These are phyloP conservation scores for Claviceps lovelessii DNA, from an alignment of 2,329 filamentous ascomycete genomes.

Conservation along the genomic window DNA sequence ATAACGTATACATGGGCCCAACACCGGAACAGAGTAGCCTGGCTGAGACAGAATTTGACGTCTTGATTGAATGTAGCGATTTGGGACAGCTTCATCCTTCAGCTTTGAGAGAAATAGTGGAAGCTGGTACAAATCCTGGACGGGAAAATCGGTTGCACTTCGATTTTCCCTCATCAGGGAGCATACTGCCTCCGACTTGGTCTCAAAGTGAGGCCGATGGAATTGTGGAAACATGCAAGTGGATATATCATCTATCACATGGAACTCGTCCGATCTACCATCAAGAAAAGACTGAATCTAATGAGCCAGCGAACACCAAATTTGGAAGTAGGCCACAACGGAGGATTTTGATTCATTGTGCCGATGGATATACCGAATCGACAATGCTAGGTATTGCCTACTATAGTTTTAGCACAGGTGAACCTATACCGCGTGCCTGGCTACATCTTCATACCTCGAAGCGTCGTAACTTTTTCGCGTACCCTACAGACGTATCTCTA, in stretches of 20 bases:
- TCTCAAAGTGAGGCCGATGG: conserved; percentile 71
- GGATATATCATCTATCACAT: conserved; percentile 75
- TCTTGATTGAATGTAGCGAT: conserved; percentile 82
- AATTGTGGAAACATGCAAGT: conserved; percentile 73
- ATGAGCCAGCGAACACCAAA: conserved; percentile 5
- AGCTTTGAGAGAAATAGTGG: conserved; percentile 49
- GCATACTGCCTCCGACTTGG: conserved; percentile 72
- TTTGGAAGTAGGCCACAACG: conserved; percentile 26
- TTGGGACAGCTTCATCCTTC: conserved; percentile 59
- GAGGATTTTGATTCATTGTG: conserved; percentile 80
- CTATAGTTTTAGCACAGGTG: conserved; percentile 78
- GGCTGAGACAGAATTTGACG: conserved; percentile 54
- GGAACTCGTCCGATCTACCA: conserved; percentile 32
- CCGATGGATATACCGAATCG: conserved; percentile 91
- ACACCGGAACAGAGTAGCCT: conserved; percentile 56
- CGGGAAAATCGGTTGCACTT: conserved; percentile 20
- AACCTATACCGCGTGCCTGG: conserved; percentile 74
- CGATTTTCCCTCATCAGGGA: conserved; percentile 94
- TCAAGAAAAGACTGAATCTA: background rate
- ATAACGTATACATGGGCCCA: conserved; percentile 81
- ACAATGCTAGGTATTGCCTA: conserved; percentile 82
- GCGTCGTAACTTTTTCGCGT: conserved; percentile 89
- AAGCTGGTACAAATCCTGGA: conserved; percentile 30
- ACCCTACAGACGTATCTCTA: conserved; percentile 75
- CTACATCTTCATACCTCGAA: conserved; percentile 67